Evolutionary conservation across 2,329 filamentous ascomycete genomes (phyloP).

Genomic region (Beauveria sp.): DNA sequence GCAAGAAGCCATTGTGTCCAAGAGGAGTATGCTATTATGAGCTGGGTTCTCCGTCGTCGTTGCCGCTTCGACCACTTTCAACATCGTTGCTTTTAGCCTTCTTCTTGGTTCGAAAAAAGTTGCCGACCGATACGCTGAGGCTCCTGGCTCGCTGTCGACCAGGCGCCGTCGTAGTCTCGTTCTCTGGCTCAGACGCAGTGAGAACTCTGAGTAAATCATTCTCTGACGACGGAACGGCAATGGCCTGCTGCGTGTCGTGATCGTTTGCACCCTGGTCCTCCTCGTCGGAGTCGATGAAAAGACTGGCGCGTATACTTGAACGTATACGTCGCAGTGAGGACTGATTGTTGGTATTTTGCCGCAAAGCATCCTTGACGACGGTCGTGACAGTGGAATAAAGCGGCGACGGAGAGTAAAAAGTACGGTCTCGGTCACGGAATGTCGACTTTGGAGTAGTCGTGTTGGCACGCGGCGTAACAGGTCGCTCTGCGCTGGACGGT

Average conservation of each 20-base stretch:
- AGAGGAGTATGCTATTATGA: neutral
- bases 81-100: slow-evolving; percentile 12
- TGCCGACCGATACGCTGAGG: slow-evolving; percentile 34
- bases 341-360: slow-evolving; percentile 35
- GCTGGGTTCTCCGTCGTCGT: neutral
- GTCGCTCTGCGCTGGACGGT: slow-evolving; percentile 17
- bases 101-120: slow-evolving; percentile 30
- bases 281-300: slow-evolving; percentile 42
- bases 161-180: slow-evolving; percentile 13
- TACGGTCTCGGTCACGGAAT: slow-evolving; percentile 29
- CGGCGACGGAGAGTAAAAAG: slow-evolving; percentile 52
- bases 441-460: slow-evolving; percentile 23
- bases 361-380: slow-evolving; percentile 48
- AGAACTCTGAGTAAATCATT: slow-evolving; percentile 18
- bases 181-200: slow-evolving; percentile 15
- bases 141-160: slow-evolving; percentile 29
- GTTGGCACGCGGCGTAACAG: slow-evolving; percentile 22
- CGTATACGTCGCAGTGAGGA: slow-evolving; percentile 40
- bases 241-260: slow-evolving; percentile 15
- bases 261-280: slow-evolving; percentile 24
- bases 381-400: slow-evolving; percentile 52
- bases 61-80: neutral
- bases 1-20: neutral
- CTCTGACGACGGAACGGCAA: slow-evolving; percentile 19
- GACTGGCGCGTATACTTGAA: slow-evolving; percentile 44